phyloP scores from a whole-genome alignment of 495 filamentous ascomycete genomes.

The Penicillium egyptiacum region DNA sequence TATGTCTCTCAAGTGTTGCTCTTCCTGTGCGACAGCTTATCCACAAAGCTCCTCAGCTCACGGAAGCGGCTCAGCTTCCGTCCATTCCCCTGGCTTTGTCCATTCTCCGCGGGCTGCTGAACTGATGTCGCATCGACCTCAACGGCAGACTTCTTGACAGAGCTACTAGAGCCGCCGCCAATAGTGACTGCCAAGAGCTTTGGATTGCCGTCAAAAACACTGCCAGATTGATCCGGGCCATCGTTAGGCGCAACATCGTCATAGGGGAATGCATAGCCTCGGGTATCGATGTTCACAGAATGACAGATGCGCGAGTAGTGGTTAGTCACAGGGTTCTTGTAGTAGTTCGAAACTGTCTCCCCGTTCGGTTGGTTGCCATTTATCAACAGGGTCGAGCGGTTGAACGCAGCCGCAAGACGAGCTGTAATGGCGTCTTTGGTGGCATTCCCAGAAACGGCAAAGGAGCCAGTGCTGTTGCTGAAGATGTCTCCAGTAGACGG shows the following conservation, averaged over 20 bases:
- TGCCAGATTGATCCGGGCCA: constrained; percentile 61
- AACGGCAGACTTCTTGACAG: constrained; percentile 6
- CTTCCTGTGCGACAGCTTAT: constrained; percentile 18
- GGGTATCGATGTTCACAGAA: constrained; percentile 56
- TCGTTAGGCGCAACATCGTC: constrained; percentile 67
- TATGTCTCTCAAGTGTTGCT: background rate
- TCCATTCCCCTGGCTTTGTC: constrained; percentile 1
- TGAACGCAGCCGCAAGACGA: constrained; percentile 66
- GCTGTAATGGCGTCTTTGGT: constrained; percentile 58
- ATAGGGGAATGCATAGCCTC: constrained; percentile 77
- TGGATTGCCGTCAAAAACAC: constrained; percentile 58
- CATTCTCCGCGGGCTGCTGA: background rate
- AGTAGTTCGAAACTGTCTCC: constrained; percentile 50
- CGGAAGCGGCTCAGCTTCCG: constrained; percentile 11
- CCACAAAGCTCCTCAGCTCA: constrained; percentile 14
- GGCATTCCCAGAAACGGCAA: constrained; percentile 50
- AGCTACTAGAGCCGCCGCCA: constrained; percentile 47
- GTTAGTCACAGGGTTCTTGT: constrained; percentile 60
- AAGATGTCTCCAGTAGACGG: constrained; percentile 67
- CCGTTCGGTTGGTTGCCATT: constrained; percentile 52
- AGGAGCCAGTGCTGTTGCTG: constrained; percentile 68
- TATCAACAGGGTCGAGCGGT: constrained; percentile 61
- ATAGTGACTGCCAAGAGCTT: constrained; percentile 59
- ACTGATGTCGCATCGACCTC: background rate
- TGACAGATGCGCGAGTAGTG: constrained; percentile 72